Base-by-base conservation (phyloP, 2,329 filamentous ascomycete genomes). In the Fusarium bactridioides region DNA sequence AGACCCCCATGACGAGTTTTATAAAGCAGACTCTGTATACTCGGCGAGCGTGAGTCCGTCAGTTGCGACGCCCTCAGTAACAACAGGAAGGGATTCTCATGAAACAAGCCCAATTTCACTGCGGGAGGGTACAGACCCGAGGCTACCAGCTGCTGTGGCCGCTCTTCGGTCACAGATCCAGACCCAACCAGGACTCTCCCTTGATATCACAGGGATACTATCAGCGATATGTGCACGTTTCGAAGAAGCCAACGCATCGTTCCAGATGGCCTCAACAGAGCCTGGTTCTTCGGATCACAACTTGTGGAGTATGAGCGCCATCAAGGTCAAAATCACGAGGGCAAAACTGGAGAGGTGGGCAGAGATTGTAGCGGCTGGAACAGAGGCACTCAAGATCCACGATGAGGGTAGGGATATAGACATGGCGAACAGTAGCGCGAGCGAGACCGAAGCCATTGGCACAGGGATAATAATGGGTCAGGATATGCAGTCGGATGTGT, bases 261-360 rank as follows among this genome's bases (percentile, higher is more conserved):
- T 85, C 18, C 79, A 81, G 5, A 74, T 77, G 4, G 72, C 75
- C 0, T 77, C 80, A 5, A 71, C 78, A 0, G 80, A 83, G 11
- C 67, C 76, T 0, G 82, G 77, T n/a, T 76, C 74, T 1, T 80
- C 80, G 59, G 82, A 85, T 16, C 83, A 83, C 57, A 86, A 85
- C 51, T 73, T 86, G 0, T 88, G 86, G 86, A 84, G 84, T 10
- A 78, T 87, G 69, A 84, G 83, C 0, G 83, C 85, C 0, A 81
- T 83, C 41, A 87, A 87, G 48, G 77, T 88, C 2, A 80, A 82
- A 25, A 83, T 87, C 38, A 84, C 84, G 1, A 82, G 82, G 11
- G 78, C 82, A 7, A 87, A 86, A 67, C 70, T 88, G 0, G 84
- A 85, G 56, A 80, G 82, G 21, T 87, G 84, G 83, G 81, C 84